Base-by-base conservation (phyloP, 345 rosid species). In the Toxicodendron radicans region DNA sequence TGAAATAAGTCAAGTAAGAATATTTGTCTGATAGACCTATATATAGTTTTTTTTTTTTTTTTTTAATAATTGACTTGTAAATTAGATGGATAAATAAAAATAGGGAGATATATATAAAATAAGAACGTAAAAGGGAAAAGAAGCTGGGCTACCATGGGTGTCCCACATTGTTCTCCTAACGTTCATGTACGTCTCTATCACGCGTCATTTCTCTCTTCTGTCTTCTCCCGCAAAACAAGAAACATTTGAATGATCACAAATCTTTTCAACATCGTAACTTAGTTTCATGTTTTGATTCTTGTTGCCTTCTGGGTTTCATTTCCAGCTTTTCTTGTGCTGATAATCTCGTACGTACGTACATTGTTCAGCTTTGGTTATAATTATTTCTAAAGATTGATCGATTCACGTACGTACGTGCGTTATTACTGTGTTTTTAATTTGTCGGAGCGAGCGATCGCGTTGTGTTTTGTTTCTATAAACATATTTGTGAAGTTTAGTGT, bases 81-180 rank as follows among this genome's bases (percentile, higher is more conserved):
- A 12, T 48, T 12, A 51, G 18, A 51, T 12, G 18, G 33, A 72
- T n/a, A 32, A 33, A 72, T 48, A 72, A 61, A 72, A 61, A 49
- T 68, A 12, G 30, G 23, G 33, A 35, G 52, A 61, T 23, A 59
- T 23, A 61, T 23, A 59, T 23, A 58, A 33, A 30, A 58, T 30
- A 12, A 46, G 27, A 7, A 23, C 18, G 48, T 4, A 46, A 54
- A 59, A 38, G 5, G 18, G 54, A 70, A 38, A 32, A 70, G 10
- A 64, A 20, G 7, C 61, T 17, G 60, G 57, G 65, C 51, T 69
- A 61, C 62, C 38, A 41, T 48, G 80, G 64, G 67, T 71, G 73
- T 74, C 76, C 78, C 75, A 63, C 82, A 63, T 81, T 62, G 74
- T 61, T 65, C 81, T 67, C 83, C 78, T 76, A 84, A 63, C 78